A percentile compares a stretch with the other conserved stretches of the same genome.
phyloP scores from a whole-genome alignment of 1,139 yeast genomes.

The Suhomyces bokatorum region DNA sequence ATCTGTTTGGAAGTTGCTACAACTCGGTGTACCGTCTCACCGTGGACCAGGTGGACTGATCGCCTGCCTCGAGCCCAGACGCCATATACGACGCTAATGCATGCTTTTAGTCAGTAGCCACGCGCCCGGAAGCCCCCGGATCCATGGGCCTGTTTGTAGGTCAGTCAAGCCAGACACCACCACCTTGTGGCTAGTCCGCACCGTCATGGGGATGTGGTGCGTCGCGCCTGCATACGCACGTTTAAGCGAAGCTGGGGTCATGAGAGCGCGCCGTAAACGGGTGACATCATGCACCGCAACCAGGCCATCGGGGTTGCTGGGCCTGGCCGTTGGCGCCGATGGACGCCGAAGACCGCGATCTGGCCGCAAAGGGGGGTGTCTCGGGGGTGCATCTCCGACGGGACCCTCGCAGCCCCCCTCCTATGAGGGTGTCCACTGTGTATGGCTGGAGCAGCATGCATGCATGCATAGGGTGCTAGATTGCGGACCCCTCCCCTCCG shows the following conservation, averaged over 20 bases:
- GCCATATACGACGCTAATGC: not conserved
- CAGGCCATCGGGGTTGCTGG: not conserved
- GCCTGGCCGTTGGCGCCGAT: conserved; percentile 1
- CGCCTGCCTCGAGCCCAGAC: not conserved
- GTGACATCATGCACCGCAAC: conserved; percentile 3
- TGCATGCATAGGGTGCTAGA: no score
- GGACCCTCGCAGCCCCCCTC: no score
- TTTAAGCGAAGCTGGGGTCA: conserved; percentile 2
- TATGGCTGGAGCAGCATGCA: no score
- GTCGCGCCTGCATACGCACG: not conserved
- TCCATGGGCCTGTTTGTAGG: no score
- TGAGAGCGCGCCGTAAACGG: not conserved
- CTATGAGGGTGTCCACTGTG: no score
- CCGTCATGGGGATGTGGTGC: no score
- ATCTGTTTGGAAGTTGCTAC: conserved; percentile 77
- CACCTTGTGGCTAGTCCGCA: no score
- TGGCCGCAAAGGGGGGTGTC: not conserved
- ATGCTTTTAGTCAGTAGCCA: not conserved
- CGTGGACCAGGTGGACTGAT: conserved; percentile 1
- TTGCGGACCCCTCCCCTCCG: no score
- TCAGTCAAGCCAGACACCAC: no score
- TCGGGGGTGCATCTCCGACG: not conserved
- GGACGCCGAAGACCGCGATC: not conserved
- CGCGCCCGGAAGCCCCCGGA: not conserved
- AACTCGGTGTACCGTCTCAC: conserved; percentile 28